Evolutionary conservation across 2,329 filamentous ascomycete genomes (phyloP), one percentile per base, ranked within the genome.

Genomic region (Epichloe coenophiala): DNA sequence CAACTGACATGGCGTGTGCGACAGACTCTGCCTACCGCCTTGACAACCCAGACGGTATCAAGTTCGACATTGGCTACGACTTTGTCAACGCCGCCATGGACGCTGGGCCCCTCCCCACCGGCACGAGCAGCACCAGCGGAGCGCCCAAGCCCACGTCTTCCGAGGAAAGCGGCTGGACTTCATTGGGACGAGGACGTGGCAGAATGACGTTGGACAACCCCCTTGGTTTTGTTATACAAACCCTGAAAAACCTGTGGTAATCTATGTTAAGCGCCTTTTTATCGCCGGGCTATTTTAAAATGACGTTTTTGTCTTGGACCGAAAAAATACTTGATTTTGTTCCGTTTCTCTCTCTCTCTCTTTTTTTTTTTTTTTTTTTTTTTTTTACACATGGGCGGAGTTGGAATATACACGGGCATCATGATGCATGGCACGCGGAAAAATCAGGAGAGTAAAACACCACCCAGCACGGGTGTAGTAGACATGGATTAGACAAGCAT

Each of bases 31-130:
- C 39, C n/a, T 47, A 50, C 33, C 47, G 51, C 5, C 50, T 59
- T 7, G 49, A 45, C 21, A 60, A 61, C 21, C 57, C 58, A 0
- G 55, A 60, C 37, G 59, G 60, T 1, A 50, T 59, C 21, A 51
- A 55, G 12, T 54, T 54, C 21, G 57, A 60, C 19, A 54, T 59
- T 48, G 56, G 54, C 33, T 52, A 57, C 36, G 56, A 58, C 45
- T 57, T 59, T 50, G 55, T 61, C 31, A 51, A 51, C 5, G 58
- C 58, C 12, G 55, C 55, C 37, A 51, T 55, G 53, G 50, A 49
- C 3, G 42, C 47, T 19, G 31, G 15, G 12, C 33, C 43, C 13
- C 9, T 47, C 11, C 51, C 49, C 43, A 17, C 42, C 19, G 50
- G 47, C 7, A 44, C 31, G 9, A 31, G 19, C 33, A n/a, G 47